Conservation (phyloP, 2,329 filamentous ascomycete genomes). For the Salinomyces thailandicus region DNA sequence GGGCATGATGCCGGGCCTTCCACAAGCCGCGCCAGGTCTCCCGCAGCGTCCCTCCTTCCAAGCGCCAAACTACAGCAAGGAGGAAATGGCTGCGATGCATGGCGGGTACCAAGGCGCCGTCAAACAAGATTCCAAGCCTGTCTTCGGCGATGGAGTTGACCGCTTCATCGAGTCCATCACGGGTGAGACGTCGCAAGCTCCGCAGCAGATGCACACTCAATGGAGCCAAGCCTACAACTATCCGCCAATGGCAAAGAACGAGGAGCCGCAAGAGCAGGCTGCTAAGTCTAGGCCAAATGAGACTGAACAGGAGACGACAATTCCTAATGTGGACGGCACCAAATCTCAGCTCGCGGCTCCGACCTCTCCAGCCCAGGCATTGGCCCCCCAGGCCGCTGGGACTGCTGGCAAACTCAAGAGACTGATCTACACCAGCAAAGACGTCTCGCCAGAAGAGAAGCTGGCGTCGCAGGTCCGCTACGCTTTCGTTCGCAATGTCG, state of each 20-base stretch:
- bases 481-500: conserved; percentile 43
- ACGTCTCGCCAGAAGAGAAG: conserved; percentile 76
- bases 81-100: conserved; percentile 48
- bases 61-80: conserved; percentile 42
- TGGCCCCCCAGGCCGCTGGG: neutral
- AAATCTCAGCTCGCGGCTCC: no score
- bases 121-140: neutral
- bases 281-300: no score
- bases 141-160: neutral
- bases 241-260: neutral
- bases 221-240: neutral
- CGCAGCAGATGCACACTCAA: neutral
- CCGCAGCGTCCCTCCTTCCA: conserved; percentile 51
- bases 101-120: conserved; percentile 24
- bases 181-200: neutral
- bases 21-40: conserved; percentile 43
- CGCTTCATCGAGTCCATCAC: conserved; percentile 4
- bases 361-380: neutral
- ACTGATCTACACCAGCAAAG: conserved; percentile 73
- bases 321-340: neutral
- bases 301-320: neutral
- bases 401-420: conserved; percentile 14
- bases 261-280: neutral
- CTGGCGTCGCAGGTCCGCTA: conserved; percentile 73
- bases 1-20: conserved; percentile 31